Percentiles rank a stretch among this genome's conserved stretches.
Conservation (phyloP, 2,329 filamentous ascomycete species). For the Xenoacremonium recifei region DNA sequence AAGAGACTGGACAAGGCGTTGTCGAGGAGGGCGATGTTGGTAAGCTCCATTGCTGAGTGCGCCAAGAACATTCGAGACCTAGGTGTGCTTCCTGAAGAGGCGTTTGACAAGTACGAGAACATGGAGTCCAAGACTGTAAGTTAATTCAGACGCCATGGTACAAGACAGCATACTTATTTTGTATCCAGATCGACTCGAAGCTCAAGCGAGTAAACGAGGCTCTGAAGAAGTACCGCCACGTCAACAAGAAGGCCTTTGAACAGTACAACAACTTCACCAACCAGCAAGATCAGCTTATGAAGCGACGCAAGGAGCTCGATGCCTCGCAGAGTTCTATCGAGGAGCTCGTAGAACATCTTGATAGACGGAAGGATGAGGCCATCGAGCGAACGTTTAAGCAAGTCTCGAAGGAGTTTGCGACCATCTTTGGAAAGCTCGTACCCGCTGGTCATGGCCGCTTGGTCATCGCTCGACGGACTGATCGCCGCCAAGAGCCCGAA, state of each 20-base stretch:
- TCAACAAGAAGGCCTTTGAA: conserved; percentile 99
- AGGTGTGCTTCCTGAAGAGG: conserved; percentile 89
- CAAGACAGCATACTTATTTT: conserved; percentile 9
- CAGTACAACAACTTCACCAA: conserved; percentile 97
- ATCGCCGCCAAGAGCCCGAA: conserved; percentile 58
- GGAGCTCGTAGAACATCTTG: conserved; percentile 86
- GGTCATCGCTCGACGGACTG: conserved; percentile 87
- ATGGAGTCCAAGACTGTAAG: conserved; percentile 75
- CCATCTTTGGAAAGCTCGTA: conserved; percentile 92
- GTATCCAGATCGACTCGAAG: conserved; percentile 54
- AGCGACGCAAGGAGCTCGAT: conserved; percentile 83
- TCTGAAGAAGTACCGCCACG: conserved; percentile 93
- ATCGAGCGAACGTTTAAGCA: conserved; percentile 99
- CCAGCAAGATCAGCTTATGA: conserved; percentile 82
- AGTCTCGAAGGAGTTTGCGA: conserved; percentile 88
- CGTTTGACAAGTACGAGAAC: conserved; percentile 85
- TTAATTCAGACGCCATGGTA: conserved; percentile 5
- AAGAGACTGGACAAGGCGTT: conserved; percentile 90
- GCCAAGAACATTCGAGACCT: conserved; percentile 88
- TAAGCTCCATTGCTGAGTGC: conserved; percentile 74
- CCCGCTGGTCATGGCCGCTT: conserved; percentile 89
- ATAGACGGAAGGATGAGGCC: conserved; percentile 94
- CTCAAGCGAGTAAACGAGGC: conserved; percentile 90
- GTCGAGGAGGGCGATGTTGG: conserved; percentile 79
- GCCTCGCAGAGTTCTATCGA: conserved; percentile 84